These are phyloP conservation scores for Mycena vitilis DNA, from an alignment of 768 basidiomycete species.

Conservation along the genomic window DNA sequence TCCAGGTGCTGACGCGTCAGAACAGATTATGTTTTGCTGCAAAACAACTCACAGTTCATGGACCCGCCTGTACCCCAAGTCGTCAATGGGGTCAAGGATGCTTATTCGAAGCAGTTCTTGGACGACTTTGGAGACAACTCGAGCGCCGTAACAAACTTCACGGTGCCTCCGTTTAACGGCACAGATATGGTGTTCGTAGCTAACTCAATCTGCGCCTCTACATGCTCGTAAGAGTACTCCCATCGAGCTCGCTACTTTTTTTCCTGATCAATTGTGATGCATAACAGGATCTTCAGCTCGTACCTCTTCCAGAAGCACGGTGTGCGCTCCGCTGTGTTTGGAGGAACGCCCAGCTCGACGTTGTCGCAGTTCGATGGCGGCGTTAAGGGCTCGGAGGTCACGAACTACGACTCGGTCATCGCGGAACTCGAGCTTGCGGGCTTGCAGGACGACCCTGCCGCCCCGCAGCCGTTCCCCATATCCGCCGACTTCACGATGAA, in stretches of 20 bases:
- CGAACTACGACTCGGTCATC: slow-evolving; percentile 25
- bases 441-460: slow-evolving; percentile 32
- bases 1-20: background rate
- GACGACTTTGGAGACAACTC: slow-evolving; percentile 35
- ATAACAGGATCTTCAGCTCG: slow-evolving; percentile 29
- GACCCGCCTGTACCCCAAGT: slow-evolving; percentile 35
- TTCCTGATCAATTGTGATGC: slow-evolving; percentile 30
- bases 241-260: slow-evolving; percentile 13
- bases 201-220: background rate
- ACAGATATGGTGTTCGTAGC: slow-evolving; percentile 7
- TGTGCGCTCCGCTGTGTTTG: slow-evolving; percentile 34
- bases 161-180: slow-evolving; percentile 31
- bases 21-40: slow-evolving; percentile 27
- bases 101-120: slow-evolving; percentile 33
- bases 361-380: slow-evolving; percentile 34
- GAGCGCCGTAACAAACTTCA: slow-evolving; percentile 30
- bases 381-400: slow-evolving; percentile 35
- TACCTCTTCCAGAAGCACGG: slow-evolving; percentile 36
- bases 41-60: slow-evolving; percentile 34
- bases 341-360: slow-evolving; percentile 25
- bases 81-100: slow-evolving; percentile 34
- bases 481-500: slow-evolving; percentile 25
- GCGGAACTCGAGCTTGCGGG: slow-evolving; percentile 26
- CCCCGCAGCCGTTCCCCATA: slow-evolving; percentile 35
- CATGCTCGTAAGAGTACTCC: background rate